Conservation (phyloP, 148 eudicot species). For the Nepenthes gracilis region DNA sequence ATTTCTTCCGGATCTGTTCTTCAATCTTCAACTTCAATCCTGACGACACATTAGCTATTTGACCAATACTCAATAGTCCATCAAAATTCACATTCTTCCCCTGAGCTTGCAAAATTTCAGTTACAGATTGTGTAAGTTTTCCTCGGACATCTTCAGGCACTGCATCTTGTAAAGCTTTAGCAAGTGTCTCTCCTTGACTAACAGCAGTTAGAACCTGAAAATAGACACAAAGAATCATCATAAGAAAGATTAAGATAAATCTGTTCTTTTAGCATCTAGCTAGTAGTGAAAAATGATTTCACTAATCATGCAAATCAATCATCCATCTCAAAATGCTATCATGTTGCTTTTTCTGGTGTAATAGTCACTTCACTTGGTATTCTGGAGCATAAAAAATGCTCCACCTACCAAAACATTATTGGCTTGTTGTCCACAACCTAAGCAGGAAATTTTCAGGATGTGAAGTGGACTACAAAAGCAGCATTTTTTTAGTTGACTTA, state of each 20-base stretch:
- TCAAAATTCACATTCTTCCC: conserved; percentile 51
- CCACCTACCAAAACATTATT: no score
- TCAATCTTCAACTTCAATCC: conserved; percentile 30
- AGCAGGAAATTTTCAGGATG: no score
- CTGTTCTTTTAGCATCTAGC: no score
- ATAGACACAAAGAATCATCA: not conserved
- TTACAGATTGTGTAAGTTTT: conserved; percentile 66
- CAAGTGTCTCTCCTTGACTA: conserved; percentile 68
- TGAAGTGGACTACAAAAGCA: no score
- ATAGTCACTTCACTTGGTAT: no score
- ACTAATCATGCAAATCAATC: not conserved
- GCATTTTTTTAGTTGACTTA: no score
- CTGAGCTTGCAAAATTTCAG: conserved; percentile 48
- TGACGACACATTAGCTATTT: conserved; percentile 31
- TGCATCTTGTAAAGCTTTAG: conserved; percentile 86
- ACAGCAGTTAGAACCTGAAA: conserved; percentile 74
- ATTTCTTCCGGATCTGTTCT: conserved; percentile 15
- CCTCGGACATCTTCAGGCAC: conserved; percentile 96
- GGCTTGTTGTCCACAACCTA: no score
- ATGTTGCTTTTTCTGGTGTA: not conserved
- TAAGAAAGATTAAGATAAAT: not conserved
- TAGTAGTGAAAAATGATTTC: not conserved
- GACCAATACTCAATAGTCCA: conserved; percentile 26
- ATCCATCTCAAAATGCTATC: not conserved
- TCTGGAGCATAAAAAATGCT: no score